Evolutionary conservation across 768 basidiomycete genomes (phyloP).

Genomic region (Podaxis carcinomalis): DNA sequence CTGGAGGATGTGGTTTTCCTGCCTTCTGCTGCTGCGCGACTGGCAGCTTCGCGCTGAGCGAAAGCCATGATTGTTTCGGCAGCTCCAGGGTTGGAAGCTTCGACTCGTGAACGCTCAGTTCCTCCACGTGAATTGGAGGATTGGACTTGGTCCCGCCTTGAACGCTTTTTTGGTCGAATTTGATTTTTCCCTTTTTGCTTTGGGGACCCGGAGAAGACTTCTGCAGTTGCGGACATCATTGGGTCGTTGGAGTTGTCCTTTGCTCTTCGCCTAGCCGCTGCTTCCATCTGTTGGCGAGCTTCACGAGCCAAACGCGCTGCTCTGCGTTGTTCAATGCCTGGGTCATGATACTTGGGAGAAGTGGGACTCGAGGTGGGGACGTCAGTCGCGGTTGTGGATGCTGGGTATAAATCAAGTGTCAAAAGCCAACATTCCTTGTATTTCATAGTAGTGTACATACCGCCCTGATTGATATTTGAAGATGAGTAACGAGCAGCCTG

Average conservation of each 20-base stretch:
- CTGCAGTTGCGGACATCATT: background rate
- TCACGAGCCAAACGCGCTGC: constrained; percentile 20
- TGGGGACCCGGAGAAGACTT: background rate
- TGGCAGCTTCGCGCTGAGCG: background rate
- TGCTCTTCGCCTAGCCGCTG: background rate
- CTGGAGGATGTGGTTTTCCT: background rate
- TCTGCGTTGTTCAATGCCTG: constrained; percentile 11
- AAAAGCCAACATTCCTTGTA: background rate
- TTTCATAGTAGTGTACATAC: background rate
- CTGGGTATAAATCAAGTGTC: background rate
- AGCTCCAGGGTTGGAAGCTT: background rate
- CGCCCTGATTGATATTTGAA: background rate
- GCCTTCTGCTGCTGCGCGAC: background rate
- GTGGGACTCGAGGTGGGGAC: background rate
- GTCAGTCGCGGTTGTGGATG: background rate
- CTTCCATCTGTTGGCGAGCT: background rate
- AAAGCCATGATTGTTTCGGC: constrained; percentile 8
- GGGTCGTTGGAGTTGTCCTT: background rate
- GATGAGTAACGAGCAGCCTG: background rate
- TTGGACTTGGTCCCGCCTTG: background rate
- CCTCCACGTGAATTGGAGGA: background rate
- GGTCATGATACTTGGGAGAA: background rate
- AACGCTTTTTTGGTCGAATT: background rate
- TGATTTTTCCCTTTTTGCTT: background rate
- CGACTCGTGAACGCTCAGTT: constrained; percentile 3